Base-by-base conservation (phyloP, 805 yeast species). In the Metschnikowia amazonensis region DNA sequence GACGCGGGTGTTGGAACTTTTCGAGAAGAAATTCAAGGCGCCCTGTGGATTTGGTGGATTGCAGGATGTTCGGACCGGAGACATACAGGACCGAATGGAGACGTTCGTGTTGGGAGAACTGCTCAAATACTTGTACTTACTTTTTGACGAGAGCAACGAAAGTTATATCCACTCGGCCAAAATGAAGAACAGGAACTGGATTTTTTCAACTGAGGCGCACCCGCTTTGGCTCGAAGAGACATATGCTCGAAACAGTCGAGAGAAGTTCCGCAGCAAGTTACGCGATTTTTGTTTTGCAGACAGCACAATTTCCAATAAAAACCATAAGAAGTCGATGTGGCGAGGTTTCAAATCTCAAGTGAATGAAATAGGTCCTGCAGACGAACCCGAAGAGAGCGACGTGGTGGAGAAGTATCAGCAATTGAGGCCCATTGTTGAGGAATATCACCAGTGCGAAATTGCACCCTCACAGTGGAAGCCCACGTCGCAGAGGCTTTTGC, bases 191-290 rank as follows among this genome's bases (percentile, higher is more conserved):
- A 72, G 80, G 49, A 76, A 79, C 45, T 74, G 80, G 66, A 77
- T 82, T 0, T 85, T 89, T 63, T 79, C 92, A 10, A 90, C 98
- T 0, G 98, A 90, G 58, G 97, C 90, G 0, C 98, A 90, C 63
- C 96, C 96, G 3, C 62, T 89, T 50, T 88, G 96, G 95, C 70
- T 76, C 43, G 78, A 78, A 38, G 62, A 23, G 63, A 69, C 47
- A 52, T 52, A 16, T 16, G 52, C 52, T 31, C 20, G 24, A 38
- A 20, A 42, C 11, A 45, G 42, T 42, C 48, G 39, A 28, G 41
- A 36, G 21, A 33, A 36, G 13, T 50, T 55, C n/a, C 25, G 30
- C 17, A 36, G 21, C 11, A 39, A 39, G 13, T 16, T 39, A 14
- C 14, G 28, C 14, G 13, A 2, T 16, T 21, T 16, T 20, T 39